These are phyloP conservation scores for Exophiala oligosperma DNA, from an alignment of 2,329 filamentous ascomycete species.

Conservation along the genomic window DNA sequence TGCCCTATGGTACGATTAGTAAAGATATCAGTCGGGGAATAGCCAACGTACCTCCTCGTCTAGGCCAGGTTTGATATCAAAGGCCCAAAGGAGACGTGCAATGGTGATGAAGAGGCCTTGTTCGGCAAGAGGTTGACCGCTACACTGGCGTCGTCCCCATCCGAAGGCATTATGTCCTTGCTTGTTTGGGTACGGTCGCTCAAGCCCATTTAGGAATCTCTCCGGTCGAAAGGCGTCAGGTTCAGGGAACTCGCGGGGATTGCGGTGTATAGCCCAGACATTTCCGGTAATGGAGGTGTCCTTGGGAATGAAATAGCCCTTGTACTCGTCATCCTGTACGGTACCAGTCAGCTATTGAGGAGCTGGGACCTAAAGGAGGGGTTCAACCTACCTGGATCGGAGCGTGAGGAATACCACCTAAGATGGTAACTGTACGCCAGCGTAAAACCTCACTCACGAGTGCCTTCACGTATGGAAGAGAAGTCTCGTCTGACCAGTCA, in stretches of 20 bases:
- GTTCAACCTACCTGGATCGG: slow-evolving; percentile 34
- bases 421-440: slow-evolving; percentile 46
- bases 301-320: slow-evolving; percentile 51
- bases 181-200: slow-evolving; percentile 45
- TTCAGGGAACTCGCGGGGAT: slow-evolving; percentile 41
- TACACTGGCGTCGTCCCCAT: slow-evolving; percentile 54
- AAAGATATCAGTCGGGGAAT: too few relatives aligned
- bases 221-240: slow-evolving; percentile 43
- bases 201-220: slow-evolving; percentile 28
- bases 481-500: slow-evolving; percentile 24
- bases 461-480: slow-evolving; percentile 35
- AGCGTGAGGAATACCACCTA: slow-evolving; percentile 35
- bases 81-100: slow-evolving; percentile 44
- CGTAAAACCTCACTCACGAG: slow-evolving; percentile 35
- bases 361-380: too few relatives aligned
- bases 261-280: slow-evolving; percentile 46
- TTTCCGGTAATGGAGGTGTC: slow-evolving; percentile 49
- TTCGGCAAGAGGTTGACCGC: slow-evolving; percentile 33
- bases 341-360: too few relatives aligned
- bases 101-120: slow-evolving; percentile 53
- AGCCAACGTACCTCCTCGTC: neutral
- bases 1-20: slow-evolving; percentile 33
- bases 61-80: slow-evolving; percentile 7
- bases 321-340: slow-evolving; percentile 46
- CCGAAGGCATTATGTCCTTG: slow-evolving; percentile 48